These are phyloP conservation scores for Myriosclerotinia scirpicola DNA, from an alignment of 2,329 filamentous ascomycete species.

Conservation along the genomic window DNA sequence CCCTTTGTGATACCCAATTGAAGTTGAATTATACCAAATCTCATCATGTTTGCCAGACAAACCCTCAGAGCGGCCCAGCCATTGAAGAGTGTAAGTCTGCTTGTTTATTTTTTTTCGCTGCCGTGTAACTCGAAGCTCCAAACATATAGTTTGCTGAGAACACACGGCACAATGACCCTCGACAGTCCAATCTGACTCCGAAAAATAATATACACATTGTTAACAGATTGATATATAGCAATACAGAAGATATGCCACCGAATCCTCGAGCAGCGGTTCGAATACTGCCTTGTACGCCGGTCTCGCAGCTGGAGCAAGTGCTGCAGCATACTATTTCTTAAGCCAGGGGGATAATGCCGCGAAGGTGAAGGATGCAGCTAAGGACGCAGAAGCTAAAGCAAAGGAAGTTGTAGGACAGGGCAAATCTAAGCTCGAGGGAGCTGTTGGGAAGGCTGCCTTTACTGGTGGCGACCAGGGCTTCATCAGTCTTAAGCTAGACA, in stretches of 20 bases:
- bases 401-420: constrained; percentile 44
- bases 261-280: constrained; percentile 48
- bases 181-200: background rate
- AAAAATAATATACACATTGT: constrained; percentile 23
- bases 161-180: background rate
- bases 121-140: background rate
- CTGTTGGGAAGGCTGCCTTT: constrained; percentile 53
- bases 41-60: constrained; percentile 65
- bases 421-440: constrained; percentile 37
- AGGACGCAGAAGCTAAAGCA: constrained; percentile 57
- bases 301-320: constrained; percentile 56
- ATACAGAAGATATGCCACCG: constrained; percentile 73
- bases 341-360: constrained; percentile 48
- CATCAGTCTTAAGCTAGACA: constrained; percentile 75
- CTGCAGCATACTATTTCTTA: constrained; percentile 57
- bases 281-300: constrained; percentile 62
- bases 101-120: constrained; percentile 10
- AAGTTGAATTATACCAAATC: background rate
- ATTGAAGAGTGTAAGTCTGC: constrained; percentile 60
- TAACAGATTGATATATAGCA: constrained; percentile 46
- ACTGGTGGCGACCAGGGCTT: constrained; percentile 89
- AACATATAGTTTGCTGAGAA: background rate
- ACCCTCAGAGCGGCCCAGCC: constrained; percentile 64
- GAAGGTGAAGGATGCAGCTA: constrained; percentile 54
- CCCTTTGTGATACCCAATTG: constrained; percentile 4